phyloP scores from a whole-genome alignment of 345 rosid genomes.

The Noccaea caerulescens region DNA sequence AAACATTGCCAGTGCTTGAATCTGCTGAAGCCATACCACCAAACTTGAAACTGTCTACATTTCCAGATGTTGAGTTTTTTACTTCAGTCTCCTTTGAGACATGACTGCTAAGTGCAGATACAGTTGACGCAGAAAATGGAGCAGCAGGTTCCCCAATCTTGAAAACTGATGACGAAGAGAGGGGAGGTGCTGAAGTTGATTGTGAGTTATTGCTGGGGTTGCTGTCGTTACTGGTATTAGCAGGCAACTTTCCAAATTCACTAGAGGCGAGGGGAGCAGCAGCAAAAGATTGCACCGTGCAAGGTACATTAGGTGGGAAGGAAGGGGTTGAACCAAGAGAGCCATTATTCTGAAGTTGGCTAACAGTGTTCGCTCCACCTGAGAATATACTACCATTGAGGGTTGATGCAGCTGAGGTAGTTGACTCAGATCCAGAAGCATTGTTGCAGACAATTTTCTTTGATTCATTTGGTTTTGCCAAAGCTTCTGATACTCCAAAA shows the following conservation, averaged over 20 bases:
- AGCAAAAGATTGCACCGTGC: conserved; percentile 32
- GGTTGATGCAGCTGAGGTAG: conserved; percentile 46
- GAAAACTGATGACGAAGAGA: conserved; percentile 47
- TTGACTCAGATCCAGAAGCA: conserved; percentile 42
- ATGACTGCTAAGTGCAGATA: conserved; percentile 38
- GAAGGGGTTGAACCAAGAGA: conserved; percentile 47
- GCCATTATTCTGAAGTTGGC: conserved; percentile 51
- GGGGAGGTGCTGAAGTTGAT: conserved; percentile 47
- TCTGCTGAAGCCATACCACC: conserved; percentile 49
- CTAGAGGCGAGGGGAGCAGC: conserved; percentile 27
- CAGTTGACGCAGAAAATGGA: conserved; percentile 45
- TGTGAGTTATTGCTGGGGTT: conserved; percentile 37
- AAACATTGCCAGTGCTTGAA: conserved; percentile 41
- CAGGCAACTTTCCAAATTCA: conserved; percentile 34
- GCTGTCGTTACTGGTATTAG: conserved; percentile 32
- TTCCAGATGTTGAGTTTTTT: conserved; percentile 46
- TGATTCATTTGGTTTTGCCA: conserved; percentile 48
- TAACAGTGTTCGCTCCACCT: conserved; percentile 43
- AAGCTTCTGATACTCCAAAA: conserved; percentile 44
- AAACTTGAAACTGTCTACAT: conserved; percentile 44
- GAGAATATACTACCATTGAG: conserved; percentile 52
- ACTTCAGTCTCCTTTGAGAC: conserved; percentile 51
- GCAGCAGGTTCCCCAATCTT: conserved; percentile 52
- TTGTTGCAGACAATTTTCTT: conserved; percentile 45
- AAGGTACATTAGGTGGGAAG: conserved; percentile 42